These are phyloP conservation scores for Glycyrrhiza uralensis DNA, from an alignment of 306 rosid species.

Conservation along the genomic window DNA sequence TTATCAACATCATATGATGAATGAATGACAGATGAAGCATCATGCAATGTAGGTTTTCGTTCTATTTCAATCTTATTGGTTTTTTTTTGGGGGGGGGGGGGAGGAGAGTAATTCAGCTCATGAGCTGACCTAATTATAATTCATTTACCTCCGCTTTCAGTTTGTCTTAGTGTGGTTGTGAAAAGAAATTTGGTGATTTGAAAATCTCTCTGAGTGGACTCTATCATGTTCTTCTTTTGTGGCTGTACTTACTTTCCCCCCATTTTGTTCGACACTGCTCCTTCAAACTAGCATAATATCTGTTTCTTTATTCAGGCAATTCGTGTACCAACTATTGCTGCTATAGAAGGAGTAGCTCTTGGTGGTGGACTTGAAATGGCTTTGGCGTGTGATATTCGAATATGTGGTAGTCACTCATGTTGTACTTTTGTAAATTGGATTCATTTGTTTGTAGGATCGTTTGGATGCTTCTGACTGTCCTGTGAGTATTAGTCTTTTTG, in stretches of 20 bases:
- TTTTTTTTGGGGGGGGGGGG: neutral
- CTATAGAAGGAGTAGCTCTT: slow-evolving; percentile 87
- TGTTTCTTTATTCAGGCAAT: slow-evolving; percentile 52
- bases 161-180: neutral
- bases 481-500: slow-evolving; percentile 1
- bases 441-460: slow-evolving; percentile 6
- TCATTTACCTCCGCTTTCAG: neutral
- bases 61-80: neutral
- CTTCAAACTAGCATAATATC: slow-evolving; percentile 22
- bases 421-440: neutral
- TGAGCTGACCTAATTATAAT: neutral
- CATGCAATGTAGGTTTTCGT: neutral
- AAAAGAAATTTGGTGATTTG: neutral
- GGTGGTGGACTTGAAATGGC: slow-evolving; percentile 99
- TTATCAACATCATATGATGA: slow-evolving; percentile 12
- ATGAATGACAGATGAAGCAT: slow-evolving; percentile 8
- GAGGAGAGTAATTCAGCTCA: neutral
- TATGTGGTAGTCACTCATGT: slow-evolving; percentile 63
- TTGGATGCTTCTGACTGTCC: slow-evolving; percentile 15
- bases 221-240: slow-evolving; percentile 6
- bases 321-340: slow-evolving; percentile 75
- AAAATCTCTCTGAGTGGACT: neutral
- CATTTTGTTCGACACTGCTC: neutral
- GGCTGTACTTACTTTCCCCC: neutral
- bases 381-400: slow-evolving; percentile 88